These are phyloP conservation scores for Salix dunnii DNA, from an alignment of 345 rosid species.

Conservation along the genomic window DNA sequence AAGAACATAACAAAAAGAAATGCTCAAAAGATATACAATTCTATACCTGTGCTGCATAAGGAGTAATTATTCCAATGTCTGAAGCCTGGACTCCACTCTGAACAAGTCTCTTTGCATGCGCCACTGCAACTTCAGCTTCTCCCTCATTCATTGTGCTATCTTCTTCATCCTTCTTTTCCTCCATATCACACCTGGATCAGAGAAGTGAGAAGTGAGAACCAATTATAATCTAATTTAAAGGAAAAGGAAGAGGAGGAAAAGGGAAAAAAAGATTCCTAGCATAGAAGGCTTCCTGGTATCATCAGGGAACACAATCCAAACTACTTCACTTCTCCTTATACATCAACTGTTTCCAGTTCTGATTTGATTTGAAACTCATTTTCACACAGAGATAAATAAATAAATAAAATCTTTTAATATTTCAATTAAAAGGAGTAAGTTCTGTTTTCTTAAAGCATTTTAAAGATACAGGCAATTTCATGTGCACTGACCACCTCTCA, in stretches of 20 bases:
- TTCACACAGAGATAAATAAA: not conserved
- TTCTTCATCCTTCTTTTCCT: slow-evolving; percentile 98
- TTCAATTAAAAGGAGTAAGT: not conserved
- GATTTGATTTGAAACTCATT: slow-evolving; percentile 7
- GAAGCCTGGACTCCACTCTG: slow-evolving; percentile 68
- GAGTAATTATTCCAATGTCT: slow-evolving; percentile 88
- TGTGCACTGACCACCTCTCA: not conserved
- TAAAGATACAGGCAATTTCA: slow-evolving; percentile 1
- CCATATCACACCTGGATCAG: slow-evolving; percentile 83
- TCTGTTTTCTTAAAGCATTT: not conserved
- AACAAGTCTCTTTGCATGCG: slow-evolving; percentile 82
- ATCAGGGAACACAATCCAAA: not conserved
- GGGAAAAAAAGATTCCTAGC: not conserved
- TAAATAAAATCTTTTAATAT: not conserved
- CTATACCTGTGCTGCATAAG: slow-evolving; percentile 89
- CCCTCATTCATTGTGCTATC: slow-evolving; percentile 94
- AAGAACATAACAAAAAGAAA: slow-evolving; percentile 3
- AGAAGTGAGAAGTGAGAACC: slow-evolving; percentile 1
- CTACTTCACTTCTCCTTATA: not conserved
- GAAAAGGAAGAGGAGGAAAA: too few relatives aligned
- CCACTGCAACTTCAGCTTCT: slow-evolving; percentile 86
- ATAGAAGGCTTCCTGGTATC: not conserved
- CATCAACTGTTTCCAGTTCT: not conserved
- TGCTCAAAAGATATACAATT: not conserved
- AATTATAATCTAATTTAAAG: not conserved